These are phyloP conservation scores for Gyromitra esculenta DNA, from an alignment of 2,329 filamentous ascomycete species.

Conservation along the genomic window DNA sequence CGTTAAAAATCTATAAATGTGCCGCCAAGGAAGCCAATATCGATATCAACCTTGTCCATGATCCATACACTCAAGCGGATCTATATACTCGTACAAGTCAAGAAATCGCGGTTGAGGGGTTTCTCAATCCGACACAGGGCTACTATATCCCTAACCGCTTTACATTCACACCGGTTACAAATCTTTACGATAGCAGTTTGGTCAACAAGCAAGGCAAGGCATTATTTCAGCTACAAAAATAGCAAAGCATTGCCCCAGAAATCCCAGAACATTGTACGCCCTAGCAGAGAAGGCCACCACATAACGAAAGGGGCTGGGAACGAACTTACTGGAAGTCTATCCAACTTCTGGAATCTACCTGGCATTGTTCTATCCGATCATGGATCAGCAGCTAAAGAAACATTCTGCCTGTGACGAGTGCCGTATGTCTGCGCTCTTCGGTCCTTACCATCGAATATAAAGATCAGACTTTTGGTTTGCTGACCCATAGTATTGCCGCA, in stretches of 20 bases:
- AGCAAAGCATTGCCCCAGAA: background rate
- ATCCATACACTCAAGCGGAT: too few species aligned
- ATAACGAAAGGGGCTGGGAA: slow-evolving; percentile 19
- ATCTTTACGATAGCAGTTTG: background rate
- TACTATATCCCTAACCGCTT: background rate
- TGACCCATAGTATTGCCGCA: slow-evolving; percentile 6
- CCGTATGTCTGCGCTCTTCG: slow-evolving; percentile 63
- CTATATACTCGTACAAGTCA: background rate
- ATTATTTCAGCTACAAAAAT: background rate
- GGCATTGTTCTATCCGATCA: slow-evolving; percentile 4
- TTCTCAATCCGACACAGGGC: background rate
- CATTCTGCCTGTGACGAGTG: slow-evolving; percentile 74
- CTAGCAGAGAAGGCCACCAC: background rate
- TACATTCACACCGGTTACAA: background rate
- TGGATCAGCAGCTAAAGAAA: slow-evolving; percentile 61
- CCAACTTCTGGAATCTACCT: slow-evolving; percentile 10
- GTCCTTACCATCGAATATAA: slow-evolving; percentile 55
- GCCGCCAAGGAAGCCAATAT: background rate
- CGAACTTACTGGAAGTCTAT: background rate
- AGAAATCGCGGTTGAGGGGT: background rate
- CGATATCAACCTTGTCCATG: too few species aligned
- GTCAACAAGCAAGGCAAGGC: background rate
- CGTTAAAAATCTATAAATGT: background rate
- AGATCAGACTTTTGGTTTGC: background rate
- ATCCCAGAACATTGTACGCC: background rate